Evolutionary conservation across 345 rosid genomes (phyloP).

Genomic region (Eutrema yunnanense): DNA sequence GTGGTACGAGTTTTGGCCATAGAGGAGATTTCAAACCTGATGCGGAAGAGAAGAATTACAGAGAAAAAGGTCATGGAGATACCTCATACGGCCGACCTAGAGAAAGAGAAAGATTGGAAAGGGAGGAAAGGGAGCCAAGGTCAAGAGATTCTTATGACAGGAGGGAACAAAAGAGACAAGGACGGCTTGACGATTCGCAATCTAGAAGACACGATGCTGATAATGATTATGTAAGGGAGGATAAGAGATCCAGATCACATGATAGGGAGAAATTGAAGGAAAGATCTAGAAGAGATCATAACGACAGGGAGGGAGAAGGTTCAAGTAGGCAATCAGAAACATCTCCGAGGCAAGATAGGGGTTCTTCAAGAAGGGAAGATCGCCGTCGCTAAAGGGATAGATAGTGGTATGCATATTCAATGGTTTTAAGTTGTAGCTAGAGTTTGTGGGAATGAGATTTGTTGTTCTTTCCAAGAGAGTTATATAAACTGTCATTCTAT

Average conservation of each 20-base stretch:
- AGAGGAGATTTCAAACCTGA: constrained; percentile 28
- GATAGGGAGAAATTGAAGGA: constrained; percentile 12
- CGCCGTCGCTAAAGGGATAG: constrained; percentile 22
- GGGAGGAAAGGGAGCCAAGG: constrained; percentile 26
- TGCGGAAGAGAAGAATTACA: constrained; percentile 20
- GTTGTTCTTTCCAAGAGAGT: constrained; percentile 7
- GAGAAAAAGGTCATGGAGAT: constrained; percentile 26
- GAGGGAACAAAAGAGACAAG: constrained; percentile 30
- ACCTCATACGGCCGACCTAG: constrained; percentile 11
- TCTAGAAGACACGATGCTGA: constrained; percentile 36
- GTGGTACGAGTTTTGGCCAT: constrained; percentile 31
- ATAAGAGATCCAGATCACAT: constrained; percentile 36
- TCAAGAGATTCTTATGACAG: constrained; percentile 28
- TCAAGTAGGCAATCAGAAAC: constrained; percentile 34
- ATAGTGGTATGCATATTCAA: constrained; percentile 3
- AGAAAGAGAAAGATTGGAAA: constrained; percentile 31
- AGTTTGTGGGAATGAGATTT: constrained; percentile 17
- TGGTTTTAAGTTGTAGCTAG: background rate
- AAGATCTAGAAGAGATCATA: constrained; percentile 27
- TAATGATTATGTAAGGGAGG: constrained; percentile 34
- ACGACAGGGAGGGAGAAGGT: constrained; percentile 30
- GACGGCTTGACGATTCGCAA: constrained; percentile 32
- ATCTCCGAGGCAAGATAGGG: constrained; percentile 31
- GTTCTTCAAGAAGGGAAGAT: constrained; percentile 31
- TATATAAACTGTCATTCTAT: background rate